A percentile compares a stretch with the other conserved stretches of the same genome.
Evolutionary conservation across 1,139 yeast genomes (phyloP).

Genomic region (Meyerozyma athensensis): DNA sequence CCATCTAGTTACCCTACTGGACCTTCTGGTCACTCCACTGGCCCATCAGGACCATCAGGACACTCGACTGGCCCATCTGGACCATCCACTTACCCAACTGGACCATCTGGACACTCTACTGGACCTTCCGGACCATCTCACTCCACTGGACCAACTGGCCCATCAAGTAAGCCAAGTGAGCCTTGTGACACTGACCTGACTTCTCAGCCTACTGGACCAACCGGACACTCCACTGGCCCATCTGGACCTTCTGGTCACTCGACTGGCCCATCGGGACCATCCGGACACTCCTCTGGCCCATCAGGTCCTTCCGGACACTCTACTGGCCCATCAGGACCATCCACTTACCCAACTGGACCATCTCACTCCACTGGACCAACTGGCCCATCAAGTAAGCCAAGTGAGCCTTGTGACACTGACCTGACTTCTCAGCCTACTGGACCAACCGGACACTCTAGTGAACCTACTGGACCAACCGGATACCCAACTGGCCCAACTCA

Average conservation of each 20-base stretch:
- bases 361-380: background rate
- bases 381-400: background rate
- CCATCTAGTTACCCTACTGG: background rate
- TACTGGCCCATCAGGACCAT: background rate
- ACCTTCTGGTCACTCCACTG: background rate
- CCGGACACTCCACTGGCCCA: background rate
- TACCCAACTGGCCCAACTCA: slow-evolving; percentile 1
- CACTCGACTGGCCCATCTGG: background rate
- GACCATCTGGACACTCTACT: background rate
- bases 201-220: background rate
- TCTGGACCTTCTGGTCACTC: background rate
- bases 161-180: background rate
- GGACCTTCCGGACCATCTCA: background rate
- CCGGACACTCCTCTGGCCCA: background rate
- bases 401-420: background rate
- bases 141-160: background rate
- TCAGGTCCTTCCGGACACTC: background rate
- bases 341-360: background rate
- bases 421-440: background rate
- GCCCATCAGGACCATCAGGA: background rate
- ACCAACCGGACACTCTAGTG: background rate
- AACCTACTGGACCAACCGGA: background rate
- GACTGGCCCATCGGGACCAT: background rate
- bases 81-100: background rate
- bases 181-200: background rate